Conservation (phyloP, 441 rosid genomes). For the Populus hybrid region DNA sequence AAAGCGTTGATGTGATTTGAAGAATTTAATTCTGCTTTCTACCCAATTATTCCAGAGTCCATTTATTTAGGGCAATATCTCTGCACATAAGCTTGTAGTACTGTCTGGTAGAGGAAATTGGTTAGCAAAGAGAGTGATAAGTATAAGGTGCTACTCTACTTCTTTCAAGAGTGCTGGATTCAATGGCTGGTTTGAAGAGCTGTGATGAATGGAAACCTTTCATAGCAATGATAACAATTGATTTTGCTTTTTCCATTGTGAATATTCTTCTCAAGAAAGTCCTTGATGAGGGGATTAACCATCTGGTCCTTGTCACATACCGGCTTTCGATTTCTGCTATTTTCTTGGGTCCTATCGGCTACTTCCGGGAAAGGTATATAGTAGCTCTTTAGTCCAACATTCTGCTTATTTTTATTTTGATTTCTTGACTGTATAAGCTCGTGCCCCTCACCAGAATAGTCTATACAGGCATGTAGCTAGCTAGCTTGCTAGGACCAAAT, state of each 20-base stretch:
- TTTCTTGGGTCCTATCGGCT: slow-evolving; percentile 54
- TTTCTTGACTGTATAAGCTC: background rate
- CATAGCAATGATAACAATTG: slow-evolving; percentile 44
- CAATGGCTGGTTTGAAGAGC: slow-evolving; percentile 32
- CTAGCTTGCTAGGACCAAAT: background rate
- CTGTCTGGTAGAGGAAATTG: slow-evolving; percentile 1
- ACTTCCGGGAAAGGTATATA: slow-evolving; percentile 52
- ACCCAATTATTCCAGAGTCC: slow-evolving; percentile 33
- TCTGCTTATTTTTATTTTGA: background rate
- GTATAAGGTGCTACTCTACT: background rate
- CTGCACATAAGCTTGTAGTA: background rate
- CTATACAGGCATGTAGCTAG: background rate
- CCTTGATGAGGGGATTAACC: slow-evolving; percentile 46
- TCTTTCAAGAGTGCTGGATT: background rate
- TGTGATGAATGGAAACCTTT: slow-evolving; percentile 42
- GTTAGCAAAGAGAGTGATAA: background rate
- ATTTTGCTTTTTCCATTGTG: slow-evolving; percentile 46
- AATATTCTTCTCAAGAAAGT: slow-evolving; percentile 64
- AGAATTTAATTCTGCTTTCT: slow-evolving; percentile 52
- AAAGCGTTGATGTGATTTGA: slow-evolving; percentile 43
- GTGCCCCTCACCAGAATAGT: background rate
- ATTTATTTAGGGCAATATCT: slow-evolving; percentile 22
- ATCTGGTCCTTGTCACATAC: slow-evolving; percentile 55
- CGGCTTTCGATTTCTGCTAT: slow-evolving; percentile 47
- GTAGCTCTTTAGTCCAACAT: background rate